Evolutionary conservation across 768 basidiomycete species (phyloP), one percentile per base, ranked within the genome.

Genomic region (Galerina sulciceps): DNA sequence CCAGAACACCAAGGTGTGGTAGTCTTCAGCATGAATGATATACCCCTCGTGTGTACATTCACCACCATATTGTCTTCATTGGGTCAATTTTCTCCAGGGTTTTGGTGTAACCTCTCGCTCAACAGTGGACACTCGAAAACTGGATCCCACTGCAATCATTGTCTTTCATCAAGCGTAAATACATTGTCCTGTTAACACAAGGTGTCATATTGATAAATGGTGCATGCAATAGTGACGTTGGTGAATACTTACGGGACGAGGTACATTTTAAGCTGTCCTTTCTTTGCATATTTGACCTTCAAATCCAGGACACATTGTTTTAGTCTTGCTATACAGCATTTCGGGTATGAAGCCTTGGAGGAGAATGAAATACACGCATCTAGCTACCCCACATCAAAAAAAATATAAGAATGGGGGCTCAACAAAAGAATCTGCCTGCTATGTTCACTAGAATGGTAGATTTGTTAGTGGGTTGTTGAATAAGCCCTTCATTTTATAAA

Each of bases 1-100:
- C 96, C 96, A 10, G 97, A 99, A 69, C 96, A 99, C 71, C 97
- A 99, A 71, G 97, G 97, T 45, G 97, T 99, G 1, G 93, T 99
- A 13, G 88, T 99, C 22, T 99, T 86, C 79, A 95, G 88, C 71
- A 99, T 99, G 97, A 90, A 81, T 57, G 96, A 99, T 72, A 82
- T 93, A 23, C 97, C 97, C 62, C 75, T 99, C 59, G 96, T 96
- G 68, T 62, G 85, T 77, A 36, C 14, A 43, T 15, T 26, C 47
- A 52, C 49, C 8, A 31, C 26, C 4, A 8, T 31, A 35, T 58
- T 37, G 31, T 40, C 6, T 22, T 15, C 3, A 53, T 37, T 5
- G 35, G 37, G 42, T 53, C 69, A 17, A 65, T 43, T 2, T 57
- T 57, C 53, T 41, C 15, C 66, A 98, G 95, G 97, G 97, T 22